Conservation (phyloP, 306 rosid species). For the Castanea crenata region DNA sequence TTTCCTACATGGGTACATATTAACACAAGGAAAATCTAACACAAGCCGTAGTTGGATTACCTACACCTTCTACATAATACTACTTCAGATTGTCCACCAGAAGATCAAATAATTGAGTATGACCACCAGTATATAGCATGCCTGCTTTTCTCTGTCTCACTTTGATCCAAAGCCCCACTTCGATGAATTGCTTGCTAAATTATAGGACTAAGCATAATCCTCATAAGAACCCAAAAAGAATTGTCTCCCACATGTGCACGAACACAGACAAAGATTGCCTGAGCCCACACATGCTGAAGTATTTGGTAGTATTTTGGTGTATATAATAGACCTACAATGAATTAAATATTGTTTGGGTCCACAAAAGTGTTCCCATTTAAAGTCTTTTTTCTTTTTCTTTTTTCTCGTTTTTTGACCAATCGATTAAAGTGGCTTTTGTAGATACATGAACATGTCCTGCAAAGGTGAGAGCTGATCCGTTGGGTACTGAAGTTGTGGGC, state of each 20-base stretch:
- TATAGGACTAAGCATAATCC: not conserved
- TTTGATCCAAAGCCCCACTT: not conserved
- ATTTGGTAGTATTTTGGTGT: not conserved
- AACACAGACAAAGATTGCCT: not conserved
- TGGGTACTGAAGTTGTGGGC: conserved; percentile 39
- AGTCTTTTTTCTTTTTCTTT: not conserved
- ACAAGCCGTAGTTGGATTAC: conserved; percentile 12
- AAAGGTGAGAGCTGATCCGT: conserved; percentile 51
- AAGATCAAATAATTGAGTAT: conserved; percentile 11
- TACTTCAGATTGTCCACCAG: not conserved
- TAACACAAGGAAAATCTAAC: conserved; percentile 10
- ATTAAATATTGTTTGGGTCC: conserved; percentile 11
- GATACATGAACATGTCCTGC: conserved; percentile 61
- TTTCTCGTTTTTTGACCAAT: not conserved
- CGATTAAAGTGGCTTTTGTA: conserved; percentile 42
- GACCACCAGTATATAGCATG: not conserved
- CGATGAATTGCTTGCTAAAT: not conserved
- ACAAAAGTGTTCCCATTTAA: not conserved
- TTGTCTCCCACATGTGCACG: not conserved
- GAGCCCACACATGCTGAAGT: not conserved
- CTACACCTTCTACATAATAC: not conserved
- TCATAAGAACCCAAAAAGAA: too few species aligned
- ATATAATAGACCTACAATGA: conserved; percentile 9
- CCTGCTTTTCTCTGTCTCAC: not conserved
- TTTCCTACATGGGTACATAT: conserved; percentile 10